Evolutionary conservation across 2,329 filamentous ascomycete genomes (phyloP), one percentile per base, ranked within the genome.

Genomic region (Aspergillus quadrilineatus): DNA sequence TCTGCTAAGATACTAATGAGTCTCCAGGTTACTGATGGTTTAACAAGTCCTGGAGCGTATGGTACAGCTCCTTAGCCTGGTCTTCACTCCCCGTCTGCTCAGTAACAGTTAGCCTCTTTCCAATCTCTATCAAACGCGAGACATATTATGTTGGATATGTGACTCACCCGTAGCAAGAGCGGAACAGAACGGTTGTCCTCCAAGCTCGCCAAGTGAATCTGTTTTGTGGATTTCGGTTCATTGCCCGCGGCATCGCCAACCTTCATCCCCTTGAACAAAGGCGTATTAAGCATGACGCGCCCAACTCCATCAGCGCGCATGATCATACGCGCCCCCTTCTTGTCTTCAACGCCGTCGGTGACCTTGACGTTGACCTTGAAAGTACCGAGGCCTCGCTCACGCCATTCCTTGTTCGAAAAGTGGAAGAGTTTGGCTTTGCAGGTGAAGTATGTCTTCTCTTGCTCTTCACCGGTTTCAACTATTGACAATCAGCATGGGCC

Each of bases 281-380:
- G 85, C 1, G 89, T 90, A 75, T 97, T 97, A 50, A 97, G 79
- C 60, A 96, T 87, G 53, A 97, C 86, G 22, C 91, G 85, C 67
- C 92, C 86, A 1, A 90, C 94, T 58, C 92, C 91, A 67, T 97
- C 92, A 63, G 95, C 91, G 15, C 93, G 88, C 86, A 97, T 92
- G 59, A 97, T 83, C 63, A 97, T 83, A 42, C 93, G 88, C 26
- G 88, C 83, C 59, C 77, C 79, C 44, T 67, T 72, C 37, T 73
- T 73, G 51, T 71, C 82, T 55, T 85, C 80, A 57, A 86, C 80
- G 41, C 83, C 80, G 26, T 82, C 79, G 4, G 30, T 73, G 61
- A 83, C 80, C 2, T 84, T 84, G 12, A 88, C 86, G 67, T 97
- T 96, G 70, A 96, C 82, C 75, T 94, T 94, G 64, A 96, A 80